These are phyloP conservation scores for Henckelia pumila DNA, from an alignment of 257 asterid genomes.

Conservation along the genomic window DNA sequence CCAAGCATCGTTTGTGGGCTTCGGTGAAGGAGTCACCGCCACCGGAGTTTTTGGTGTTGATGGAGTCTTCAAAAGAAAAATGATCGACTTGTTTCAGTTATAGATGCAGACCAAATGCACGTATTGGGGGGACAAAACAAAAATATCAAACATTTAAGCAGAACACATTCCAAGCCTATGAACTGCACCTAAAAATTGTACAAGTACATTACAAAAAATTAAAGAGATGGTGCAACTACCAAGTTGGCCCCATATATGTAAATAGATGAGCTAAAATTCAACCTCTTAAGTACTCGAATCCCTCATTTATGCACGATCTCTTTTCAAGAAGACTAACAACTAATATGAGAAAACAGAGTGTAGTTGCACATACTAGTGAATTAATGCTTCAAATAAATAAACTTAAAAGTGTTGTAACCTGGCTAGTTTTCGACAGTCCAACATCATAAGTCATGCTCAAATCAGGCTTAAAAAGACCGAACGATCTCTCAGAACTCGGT, in stretches of 20 bases:
- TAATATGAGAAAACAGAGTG: no score
- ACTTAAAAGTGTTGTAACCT: constrained; percentile 32
- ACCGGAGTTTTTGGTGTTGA: constrained; percentile 27
- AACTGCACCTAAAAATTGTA: not conserved
- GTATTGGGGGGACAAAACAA: no score
- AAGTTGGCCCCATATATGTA: no score
- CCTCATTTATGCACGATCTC: no score
- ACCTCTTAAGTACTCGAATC: no score
- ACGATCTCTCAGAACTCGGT: constrained; percentile 62
- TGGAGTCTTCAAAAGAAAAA: constrained; percentile 27
- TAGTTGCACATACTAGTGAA: no score
- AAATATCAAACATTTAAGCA: not conserved
- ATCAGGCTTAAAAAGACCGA: constrained; percentile 71
- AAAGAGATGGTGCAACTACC: no score
- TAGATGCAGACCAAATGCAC: not conserved
- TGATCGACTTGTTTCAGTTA: constrained; percentile 15
- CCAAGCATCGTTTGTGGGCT: constrained; percentile 34
- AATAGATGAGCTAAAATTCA: no score
- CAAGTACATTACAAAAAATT: no score
- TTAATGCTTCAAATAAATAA: not conserved
- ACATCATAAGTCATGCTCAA: constrained; percentile 46
- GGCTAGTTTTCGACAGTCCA: constrained; percentile 47
- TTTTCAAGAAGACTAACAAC: no score
- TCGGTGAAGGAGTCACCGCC: constrained; percentile 20
- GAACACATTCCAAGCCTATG: not conserved